Conservation (phyloP, 2,329 filamentous ascomycete species). For the Beauveria medogensis region DNA sequence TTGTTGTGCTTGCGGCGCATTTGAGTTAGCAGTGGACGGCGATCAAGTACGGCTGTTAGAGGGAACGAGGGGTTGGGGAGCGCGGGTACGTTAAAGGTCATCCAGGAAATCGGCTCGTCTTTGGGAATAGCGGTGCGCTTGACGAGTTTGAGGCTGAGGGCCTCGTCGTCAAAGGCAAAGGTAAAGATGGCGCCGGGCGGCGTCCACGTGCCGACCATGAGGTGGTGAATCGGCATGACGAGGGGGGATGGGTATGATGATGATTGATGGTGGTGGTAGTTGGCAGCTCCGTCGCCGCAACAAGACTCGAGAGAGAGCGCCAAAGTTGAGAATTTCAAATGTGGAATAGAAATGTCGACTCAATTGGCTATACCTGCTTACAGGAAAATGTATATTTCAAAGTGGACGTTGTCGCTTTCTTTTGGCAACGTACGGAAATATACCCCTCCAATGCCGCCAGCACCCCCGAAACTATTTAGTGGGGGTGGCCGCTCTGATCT, state of each 20-base stretch:
- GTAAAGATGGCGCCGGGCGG: constrained; percentile 86
- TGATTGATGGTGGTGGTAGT: not conserved
- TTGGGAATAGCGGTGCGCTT: constrained; percentile 75
- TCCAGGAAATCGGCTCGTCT: constrained; percentile 88
- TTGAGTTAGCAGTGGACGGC: too few relatives aligned
- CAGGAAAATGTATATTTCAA: too few relatives aligned
- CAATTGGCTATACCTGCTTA: too few relatives aligned
- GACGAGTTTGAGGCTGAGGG: constrained; percentile 62
- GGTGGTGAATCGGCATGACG: constrained; percentile 68
- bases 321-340: too few relatives aligned
- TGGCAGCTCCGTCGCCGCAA: too few relatives aligned
- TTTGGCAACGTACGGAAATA: too few relatives aligned
- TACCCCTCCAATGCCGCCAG: too few relatives aligned
- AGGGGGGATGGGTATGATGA: not conserved
- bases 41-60: not conserved
- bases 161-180: constrained; percentile 78
- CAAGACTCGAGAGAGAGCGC: too few relatives aligned
- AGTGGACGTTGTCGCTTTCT: too few relatives aligned
- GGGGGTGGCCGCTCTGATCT: too few relatives aligned
- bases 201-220: constrained; percentile 91
- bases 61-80: not conserved
- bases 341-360: too few relatives aligned
- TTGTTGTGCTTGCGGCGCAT: constrained; percentile 58
- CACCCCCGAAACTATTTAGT: too few relatives aligned
- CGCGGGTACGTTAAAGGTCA: constrained; percentile 73